These are phyloP conservation scores for Xylaria acuta DNA, from an alignment of 495 filamentous ascomycete genomes.

Conservation along the genomic window DNA sequence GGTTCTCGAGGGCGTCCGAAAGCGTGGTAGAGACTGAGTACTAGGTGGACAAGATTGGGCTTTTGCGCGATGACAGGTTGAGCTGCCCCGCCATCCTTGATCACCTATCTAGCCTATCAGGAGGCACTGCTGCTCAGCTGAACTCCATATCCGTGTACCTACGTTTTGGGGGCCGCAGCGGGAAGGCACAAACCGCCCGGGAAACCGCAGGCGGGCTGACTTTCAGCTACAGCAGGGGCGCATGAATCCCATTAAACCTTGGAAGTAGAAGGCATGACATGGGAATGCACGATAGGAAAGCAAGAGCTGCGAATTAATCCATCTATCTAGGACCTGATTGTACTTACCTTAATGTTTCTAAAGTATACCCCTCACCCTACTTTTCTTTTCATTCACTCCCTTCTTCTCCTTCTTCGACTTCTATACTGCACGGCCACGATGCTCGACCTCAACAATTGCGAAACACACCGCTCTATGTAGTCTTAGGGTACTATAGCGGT, in stretches of 20 bases:
- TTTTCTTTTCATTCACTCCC: not conserved
- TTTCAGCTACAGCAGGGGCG: not conserved
- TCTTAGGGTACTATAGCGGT: not conserved
- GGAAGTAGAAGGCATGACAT: slow-evolving; percentile 16
- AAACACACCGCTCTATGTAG: slow-evolving; percentile 25
- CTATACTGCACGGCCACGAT: not conserved
- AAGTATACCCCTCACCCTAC: not conserved
- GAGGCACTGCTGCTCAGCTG: not conserved
- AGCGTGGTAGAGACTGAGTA: not conserved
- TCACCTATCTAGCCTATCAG: not conserved
- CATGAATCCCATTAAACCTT: slow-evolving; percentile 24
- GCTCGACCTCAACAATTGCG: slow-evolving; percentile 19
- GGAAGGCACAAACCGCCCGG: slow-evolving; percentile 11
- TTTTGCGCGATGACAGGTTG: not conserved
- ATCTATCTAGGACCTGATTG: not conserved
- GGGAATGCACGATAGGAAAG: slow-evolving; percentile 12
- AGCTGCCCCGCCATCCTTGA: slow-evolving; percentile 17
- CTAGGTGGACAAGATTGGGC: not conserved
- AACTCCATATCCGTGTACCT: not conserved
- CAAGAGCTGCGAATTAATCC: not conserved
- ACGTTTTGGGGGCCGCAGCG: slow-evolving; percentile 8
- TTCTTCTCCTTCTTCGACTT: not conserved
- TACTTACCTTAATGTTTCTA: not conserved
- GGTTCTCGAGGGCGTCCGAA: not conserved
- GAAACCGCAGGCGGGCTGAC: not conserved